These are phyloP conservation scores for Niveomyces coronatus DNA, from an alignment of 2,329 filamentous ascomycete species.

Conservation along the genomic window DNA sequence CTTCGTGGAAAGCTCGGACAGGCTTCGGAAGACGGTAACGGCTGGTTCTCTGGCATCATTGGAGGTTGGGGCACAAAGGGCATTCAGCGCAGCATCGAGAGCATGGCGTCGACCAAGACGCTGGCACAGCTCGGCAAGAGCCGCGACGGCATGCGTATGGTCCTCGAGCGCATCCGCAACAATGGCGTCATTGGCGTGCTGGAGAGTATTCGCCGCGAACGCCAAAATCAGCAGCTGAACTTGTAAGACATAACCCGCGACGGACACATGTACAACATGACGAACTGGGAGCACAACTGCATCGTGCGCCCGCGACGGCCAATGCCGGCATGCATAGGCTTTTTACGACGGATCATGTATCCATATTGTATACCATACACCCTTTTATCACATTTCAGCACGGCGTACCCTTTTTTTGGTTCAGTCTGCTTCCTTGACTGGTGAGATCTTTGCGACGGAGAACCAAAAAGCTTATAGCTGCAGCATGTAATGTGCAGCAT, in stretches of 20 bases:
- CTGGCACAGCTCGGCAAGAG: slow-evolving; percentile 71
- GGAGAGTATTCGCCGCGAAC: slow-evolving; percentile 41
- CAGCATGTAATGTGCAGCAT: slow-evolving; percentile 24
- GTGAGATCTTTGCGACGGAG: slow-evolving; percentile 11
- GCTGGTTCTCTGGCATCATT: slow-evolving; percentile 43
- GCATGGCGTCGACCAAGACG: slow-evolving; percentile 66
- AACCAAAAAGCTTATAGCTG: slow-evolving; percentile 16
- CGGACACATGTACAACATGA: slow-evolving; percentile 6
- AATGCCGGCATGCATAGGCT: neutral
- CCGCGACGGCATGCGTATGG: slow-evolving; percentile 72
- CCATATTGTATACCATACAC: slow-evolving; percentile 23
- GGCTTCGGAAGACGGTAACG: slow-evolving; percentile 32
- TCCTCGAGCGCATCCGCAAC: slow-evolving; percentile 58
- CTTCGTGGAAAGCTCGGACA: slow-evolving; percentile 45
- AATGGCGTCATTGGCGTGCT: slow-evolving; percentile 48
- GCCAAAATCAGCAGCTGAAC: slow-evolving; percentile 20
- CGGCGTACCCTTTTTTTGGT: slow-evolving; percentile 23
- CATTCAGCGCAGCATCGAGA: slow-evolving; percentile 72
- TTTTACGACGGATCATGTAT: slow-evolving; percentile 14
- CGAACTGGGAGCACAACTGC: neutral
- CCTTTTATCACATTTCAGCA: slow-evolving; percentile 23
- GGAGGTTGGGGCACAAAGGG: slow-evolving; percentile 55
- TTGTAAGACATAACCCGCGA: slow-evolving; percentile 1
- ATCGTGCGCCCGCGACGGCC: slow-evolving; percentile 7
- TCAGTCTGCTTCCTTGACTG: slow-evolving; percentile 9